Evolutionary conservation across 176 grass and related monocot species (phyloP).

Genomic region (Oryza coarctata): DNA sequence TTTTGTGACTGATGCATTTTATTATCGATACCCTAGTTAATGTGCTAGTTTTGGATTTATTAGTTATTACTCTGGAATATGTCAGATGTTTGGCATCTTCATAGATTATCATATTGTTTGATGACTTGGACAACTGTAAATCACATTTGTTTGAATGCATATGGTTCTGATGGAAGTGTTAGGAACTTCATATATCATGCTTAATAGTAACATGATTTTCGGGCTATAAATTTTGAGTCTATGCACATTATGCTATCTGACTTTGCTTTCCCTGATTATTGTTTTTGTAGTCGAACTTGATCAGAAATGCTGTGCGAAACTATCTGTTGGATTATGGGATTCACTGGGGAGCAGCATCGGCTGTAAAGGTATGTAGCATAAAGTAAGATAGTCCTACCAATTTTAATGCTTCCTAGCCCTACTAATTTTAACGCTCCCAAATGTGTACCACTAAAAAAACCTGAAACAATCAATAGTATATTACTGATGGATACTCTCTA

Average conservation of each 20-base stretch:
- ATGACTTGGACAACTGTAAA: background rate
- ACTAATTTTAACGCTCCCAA: background rate
- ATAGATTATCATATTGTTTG: background rate
- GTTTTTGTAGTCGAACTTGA: conserved; percentile 78
- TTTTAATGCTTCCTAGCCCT: background rate
- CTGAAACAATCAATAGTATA: conserved; percentile 1
- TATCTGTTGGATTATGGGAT: conserved; percentile 92
- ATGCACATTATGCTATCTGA: background rate
- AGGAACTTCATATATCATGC: background rate
- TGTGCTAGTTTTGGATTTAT: background rate
- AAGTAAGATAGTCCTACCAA: background rate
- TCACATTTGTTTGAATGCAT: background rate
- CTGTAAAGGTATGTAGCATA: conserved; percentile 71
- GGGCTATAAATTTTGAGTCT: background rate
- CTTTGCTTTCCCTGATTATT: conserved; percentile 28
- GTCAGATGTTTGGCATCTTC: background rate
- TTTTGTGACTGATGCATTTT: conserved; percentile 6
- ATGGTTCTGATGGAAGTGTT: background rate
- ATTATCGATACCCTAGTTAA: background rate
- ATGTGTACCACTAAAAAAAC: conserved; percentile 8
- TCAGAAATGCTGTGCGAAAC: conserved; percentile 76
- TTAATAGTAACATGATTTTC: conserved; percentile 24
- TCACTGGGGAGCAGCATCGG: conserved; percentile 79
- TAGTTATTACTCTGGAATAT: conserved; percentile 6
- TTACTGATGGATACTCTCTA: background rate